These are phyloP conservation scores for Talaromyces sp. DNA, from an alignment of 2,329 filamentous ascomycete species.

Conservation along the genomic window DNA sequence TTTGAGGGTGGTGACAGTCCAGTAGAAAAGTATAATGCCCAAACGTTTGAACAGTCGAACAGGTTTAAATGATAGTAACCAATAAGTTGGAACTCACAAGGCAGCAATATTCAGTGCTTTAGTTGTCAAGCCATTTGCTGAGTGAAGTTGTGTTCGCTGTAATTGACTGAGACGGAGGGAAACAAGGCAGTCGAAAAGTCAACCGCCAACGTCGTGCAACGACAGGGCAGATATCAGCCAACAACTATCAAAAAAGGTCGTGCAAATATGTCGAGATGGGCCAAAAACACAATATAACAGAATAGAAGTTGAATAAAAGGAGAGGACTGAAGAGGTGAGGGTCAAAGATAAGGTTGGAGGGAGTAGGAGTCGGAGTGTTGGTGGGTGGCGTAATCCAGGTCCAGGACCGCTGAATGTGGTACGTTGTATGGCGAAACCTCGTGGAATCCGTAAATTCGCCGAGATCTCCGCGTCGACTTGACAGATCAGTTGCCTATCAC, in stretches of 20 bases:
- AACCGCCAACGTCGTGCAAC: not conserved
- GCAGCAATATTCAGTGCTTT: not conserved
- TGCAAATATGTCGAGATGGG: not conserved
- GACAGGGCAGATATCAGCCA: not conserved
- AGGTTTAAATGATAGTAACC: not conserved
- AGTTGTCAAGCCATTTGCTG: conserved; percentile 11
- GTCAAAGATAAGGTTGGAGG: not conserved
- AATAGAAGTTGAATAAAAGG: not conserved
- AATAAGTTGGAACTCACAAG: not conserved
- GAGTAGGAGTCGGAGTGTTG: not conserved
- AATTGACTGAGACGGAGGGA: not conserved
- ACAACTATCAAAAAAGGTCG: not conserved
- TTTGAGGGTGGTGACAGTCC: not conserved
- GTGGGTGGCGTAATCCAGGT: conserved; percentile 12
- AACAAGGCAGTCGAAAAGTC: not conserved
- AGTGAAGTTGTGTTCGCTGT: not conserved
- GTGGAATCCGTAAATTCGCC: conserved; percentile 5
- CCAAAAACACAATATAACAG: not conserved
- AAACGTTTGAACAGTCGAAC: not conserved
- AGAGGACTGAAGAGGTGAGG: not conserved
- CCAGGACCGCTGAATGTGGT: not conserved
- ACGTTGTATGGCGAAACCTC: conserved; percentile 4
- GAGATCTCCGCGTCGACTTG: not conserved
- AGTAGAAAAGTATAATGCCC: not conserved
- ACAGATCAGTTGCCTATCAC: not conserved